Evolutionary conservation across 345 rosid species (phyloP), one percentile per base, ranked within the genome.

Genomic region (Aquilaria sinensis): DNA sequence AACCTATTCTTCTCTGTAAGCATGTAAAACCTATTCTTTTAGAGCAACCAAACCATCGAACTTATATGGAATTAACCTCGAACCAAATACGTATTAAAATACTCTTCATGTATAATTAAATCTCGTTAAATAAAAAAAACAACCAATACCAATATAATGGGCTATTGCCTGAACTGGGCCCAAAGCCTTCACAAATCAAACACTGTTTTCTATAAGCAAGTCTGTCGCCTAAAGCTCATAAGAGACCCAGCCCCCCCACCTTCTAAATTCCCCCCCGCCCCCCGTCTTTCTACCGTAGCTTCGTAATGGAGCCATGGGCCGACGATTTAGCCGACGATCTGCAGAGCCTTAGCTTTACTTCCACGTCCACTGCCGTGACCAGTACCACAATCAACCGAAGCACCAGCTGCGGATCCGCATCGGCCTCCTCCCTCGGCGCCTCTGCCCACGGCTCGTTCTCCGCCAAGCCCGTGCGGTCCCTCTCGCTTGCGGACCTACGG

Each of bases 331-430:
- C 88, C 64, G 97, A 89, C 79, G 96, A 87, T 64, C 84, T 92
- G 14, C 98, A 89, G 68, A 89, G 98, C 76, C 51, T 89, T 31
- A 92, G 98, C 80, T 92, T 89, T 73, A 82, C 96, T 13, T 92
- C 86, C 63, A 81, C 83, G 31, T 77, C 77, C 10, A 77, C 84
- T 37, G 47, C 63, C 45, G 73, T 82, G 9, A 70, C 86, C 69
- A 73, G 85, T 52, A 83, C 96, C 10, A 37, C 43, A 5, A 74
- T 85, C 65, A 81, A 85, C 70, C 83, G 90, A n/a, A 86, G 92
- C 78, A 80, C 89, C 2, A 82, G 89, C 74, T 89, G 86, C 52
- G 83, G 84, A 61, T 83, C 79, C 45, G 73, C 68, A 81, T 85
- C 87, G 51, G 83, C 81, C 56, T 80, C 97, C 62, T 85, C 84